A percentile compares a stretch with the other conserved stretches of the same genome.
phyloP scores from a whole-genome alignment of 73 alveolate species.

The Tetrahymena elliotti region DNA sequence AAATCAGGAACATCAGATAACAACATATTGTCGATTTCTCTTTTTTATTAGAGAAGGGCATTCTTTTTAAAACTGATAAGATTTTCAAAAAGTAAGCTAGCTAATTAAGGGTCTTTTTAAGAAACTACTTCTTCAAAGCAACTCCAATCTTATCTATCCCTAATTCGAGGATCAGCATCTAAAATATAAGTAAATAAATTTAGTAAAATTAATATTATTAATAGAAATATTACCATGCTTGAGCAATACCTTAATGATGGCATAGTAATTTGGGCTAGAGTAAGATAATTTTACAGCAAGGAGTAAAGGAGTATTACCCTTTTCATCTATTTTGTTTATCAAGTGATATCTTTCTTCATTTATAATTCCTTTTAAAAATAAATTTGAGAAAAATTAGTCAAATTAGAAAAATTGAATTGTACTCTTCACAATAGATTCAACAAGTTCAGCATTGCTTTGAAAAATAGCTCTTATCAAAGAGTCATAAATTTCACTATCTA shows the following conservation, averaged over 20 bases:
- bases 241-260: neutral
- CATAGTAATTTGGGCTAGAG: slow-evolving; percentile 37
- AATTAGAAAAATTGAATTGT: no score
- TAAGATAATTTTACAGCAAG: slow-evolving; percentile 65
- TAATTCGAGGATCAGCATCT: slow-evolving; percentile 66
- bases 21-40: slow-evolving; percentile 11
- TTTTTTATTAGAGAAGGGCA: slow-evolving; percentile 44
- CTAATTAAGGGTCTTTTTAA: slow-evolving; percentile 44
- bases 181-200: neutral
- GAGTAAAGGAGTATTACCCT: slow-evolving; percentile 70
- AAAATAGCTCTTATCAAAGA: neutral
- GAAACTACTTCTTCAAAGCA: slow-evolving; percentile 76
- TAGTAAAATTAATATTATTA: neutral
- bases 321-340: slow-evolving; percentile 43
- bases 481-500: neutral
- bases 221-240: slow-evolving; percentile 5
- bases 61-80: slow-evolving; percentile 35
- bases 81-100: slow-evolving; percentile 65
- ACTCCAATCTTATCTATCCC: slow-evolving; percentile 73
- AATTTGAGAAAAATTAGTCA: neutral
- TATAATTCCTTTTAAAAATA: neutral
- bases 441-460: neutral
- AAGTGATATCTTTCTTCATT: slow-evolving; percentile 38
- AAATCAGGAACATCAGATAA: slow-evolving; percentile 60
- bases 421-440: neutral